Base-by-base conservation (phyloP, 2,329 filamentous ascomycete genomes). In the Pseudopithomyces maydicus region DNA sequence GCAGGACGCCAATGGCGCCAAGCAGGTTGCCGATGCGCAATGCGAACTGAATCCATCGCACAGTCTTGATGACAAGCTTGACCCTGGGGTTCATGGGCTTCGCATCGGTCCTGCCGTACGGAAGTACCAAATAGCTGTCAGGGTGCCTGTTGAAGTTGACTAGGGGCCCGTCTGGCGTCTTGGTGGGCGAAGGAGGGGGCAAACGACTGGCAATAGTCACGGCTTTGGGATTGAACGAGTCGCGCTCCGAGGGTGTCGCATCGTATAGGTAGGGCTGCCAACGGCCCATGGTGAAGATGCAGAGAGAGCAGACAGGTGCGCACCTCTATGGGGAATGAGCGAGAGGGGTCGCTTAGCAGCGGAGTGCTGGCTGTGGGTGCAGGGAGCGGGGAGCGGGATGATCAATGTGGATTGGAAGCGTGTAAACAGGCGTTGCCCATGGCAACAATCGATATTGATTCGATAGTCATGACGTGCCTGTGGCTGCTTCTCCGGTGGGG, bases 131-230 rank as follows among this genome's bases (percentile, higher is more conserved):
- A 67, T 90, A 90, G 62, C 87, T 81, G 70, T 97, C 92, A 1
- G 93, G 92, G 75, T 97, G 93, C 56, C 85, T 84, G 75, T 96
- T 95, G 81, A 97, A 90, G 57, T 89, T 85, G 61, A 97, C 79
- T 62, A 96, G 79, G 12, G 92, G 92, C 0, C 92, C 92, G 52
- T 90, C 82, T 43, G 82, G 84, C 81, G 90, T 89, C 41, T 85
- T 82, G 69, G 83, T 88, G 23, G 78, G 81, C 39, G 75, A 72
- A 17, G 85, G 80, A 52, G 85, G 85, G 12, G 86, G 84, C 69
- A 86, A 80, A 81, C 86, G 90, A 77, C 90, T 94, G 60, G 91
- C 90, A 71, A 92, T 85, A 20, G 92, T 93, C 47, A 92, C 84
- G 57, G 90, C 90, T 75, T 93, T 96, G 47, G 94, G 93, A 69